These are phyloP conservation scores for Aquilaria yunnanensis DNA, from an alignment of 345 rosid genomes.

Conservation along the genomic window DNA sequence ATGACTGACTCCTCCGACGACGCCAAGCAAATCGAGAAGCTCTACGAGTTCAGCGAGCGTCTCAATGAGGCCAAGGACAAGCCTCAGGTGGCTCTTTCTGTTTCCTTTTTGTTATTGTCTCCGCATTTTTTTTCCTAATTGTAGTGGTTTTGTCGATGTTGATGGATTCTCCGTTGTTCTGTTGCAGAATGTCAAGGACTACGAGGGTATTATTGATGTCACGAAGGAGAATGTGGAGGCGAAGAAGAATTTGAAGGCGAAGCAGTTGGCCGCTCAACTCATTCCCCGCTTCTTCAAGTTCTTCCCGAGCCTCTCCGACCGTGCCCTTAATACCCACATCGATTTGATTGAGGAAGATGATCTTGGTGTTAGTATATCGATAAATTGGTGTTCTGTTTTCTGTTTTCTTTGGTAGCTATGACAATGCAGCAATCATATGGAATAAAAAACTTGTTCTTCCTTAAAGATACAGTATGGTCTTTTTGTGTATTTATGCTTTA, in stretches of 20 bases:
- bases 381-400: neutral
- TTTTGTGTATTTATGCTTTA: no score
- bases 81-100: constrained; percentile 51
- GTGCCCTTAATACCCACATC: constrained; percentile 70
- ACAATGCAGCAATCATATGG: neutral
- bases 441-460: no score
- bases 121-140: neutral
- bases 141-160: neutral
- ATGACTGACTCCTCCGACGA: constrained; percentile 72
- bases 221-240: constrained; percentile 75
- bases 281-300: constrained; percentile 97
- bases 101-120: neutral
- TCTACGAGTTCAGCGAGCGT: constrained; percentile 93
- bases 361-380: constrained; percentile 54
- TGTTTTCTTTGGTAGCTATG: neutral
- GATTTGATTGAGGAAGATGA: constrained; percentile 95
- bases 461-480: no score
- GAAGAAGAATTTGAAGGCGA: constrained; percentile 65
- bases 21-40: constrained; percentile 79
- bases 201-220: constrained; percentile 76
- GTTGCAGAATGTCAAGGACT: constrained; percentile 71
- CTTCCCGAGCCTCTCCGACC: constrained; percentile 69
- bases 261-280: constrained; percentile 95
- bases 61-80: constrained; percentile 94
- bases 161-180: neutral